These are phyloP conservation scores for Cyamopsis tetragonoloba DNA, from an alignment of 306 rosid species.

Conservation along the genomic window DNA sequence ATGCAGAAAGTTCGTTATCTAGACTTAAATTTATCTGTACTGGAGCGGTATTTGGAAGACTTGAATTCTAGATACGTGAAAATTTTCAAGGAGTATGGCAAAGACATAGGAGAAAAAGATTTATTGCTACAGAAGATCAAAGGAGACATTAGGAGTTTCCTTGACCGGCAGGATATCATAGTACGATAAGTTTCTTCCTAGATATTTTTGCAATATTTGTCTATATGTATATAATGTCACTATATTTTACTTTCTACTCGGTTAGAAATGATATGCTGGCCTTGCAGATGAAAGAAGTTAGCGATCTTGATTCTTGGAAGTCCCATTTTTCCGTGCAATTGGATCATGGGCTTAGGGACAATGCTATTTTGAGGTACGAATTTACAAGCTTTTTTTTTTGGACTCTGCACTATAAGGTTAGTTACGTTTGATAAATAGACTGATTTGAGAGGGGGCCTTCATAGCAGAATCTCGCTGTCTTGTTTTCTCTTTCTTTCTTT, in stretches of 20 bases:
- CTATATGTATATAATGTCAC: neutral
- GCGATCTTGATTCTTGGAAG: constrained; percentile 67
- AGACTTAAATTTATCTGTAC: constrained; percentile 65
- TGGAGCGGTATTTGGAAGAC: constrained; percentile 83
- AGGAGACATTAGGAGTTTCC: constrained; percentile 52
- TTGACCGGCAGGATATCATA: constrained; percentile 40
- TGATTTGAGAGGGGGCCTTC: neutral
- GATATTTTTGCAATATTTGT: neutral
- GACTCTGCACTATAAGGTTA: neutral
- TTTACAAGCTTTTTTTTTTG: neutral
- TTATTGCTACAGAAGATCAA: constrained; percentile 52
- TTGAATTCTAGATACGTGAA: constrained; percentile 64
- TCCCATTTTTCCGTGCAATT: constrained; percentile 62
- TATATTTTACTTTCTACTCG: neutral
- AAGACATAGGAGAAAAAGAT: constrained; percentile 52
- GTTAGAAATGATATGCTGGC: constrained; percentile 1
- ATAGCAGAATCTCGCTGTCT: neutral
- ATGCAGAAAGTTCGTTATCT: constrained; percentile 87
- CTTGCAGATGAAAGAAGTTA: constrained; percentile 64
- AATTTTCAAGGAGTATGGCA: constrained; percentile 57
- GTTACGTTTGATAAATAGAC: neutral
- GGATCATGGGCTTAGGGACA: constrained; percentile 57
- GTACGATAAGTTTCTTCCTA: constrained; percentile 46
- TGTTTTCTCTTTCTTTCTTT: neutral
- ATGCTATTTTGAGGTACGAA: constrained; percentile 65